phyloP scores from a whole-genome alignment of 1,284 basidiomycete species.

The Laetiporus sulphureus region DNA sequence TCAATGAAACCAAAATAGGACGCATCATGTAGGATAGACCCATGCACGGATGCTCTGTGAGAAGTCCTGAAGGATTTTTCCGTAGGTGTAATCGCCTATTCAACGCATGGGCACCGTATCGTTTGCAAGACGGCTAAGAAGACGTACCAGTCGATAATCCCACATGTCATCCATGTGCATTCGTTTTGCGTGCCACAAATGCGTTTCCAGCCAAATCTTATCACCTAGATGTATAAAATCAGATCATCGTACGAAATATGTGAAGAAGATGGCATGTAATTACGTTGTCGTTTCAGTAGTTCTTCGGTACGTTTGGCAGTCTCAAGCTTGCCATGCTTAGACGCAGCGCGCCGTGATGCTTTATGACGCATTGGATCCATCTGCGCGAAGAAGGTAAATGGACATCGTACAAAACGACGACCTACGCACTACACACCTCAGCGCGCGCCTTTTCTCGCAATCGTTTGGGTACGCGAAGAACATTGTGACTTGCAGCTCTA shows the following conservation, averaged over 20 bases:
- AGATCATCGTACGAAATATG: neutral
- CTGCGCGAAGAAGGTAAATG: slow-evolving; percentile 32
- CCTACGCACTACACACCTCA: slow-evolving; percentile 50
- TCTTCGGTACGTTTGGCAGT: slow-evolving; percentile 41
- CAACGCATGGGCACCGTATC: neutral
- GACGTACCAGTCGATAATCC: slow-evolving; percentile 74
- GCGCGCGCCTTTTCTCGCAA: slow-evolving; percentile 73
- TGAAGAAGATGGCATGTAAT: slow-evolving; percentile 15
- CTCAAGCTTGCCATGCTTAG: slow-evolving; percentile 54
- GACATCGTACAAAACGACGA: neutral
- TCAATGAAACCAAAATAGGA: slow-evolving; percentile 79
- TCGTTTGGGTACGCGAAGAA: slow-evolving; percentile 79
- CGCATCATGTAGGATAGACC: slow-evolving; percentile 80
- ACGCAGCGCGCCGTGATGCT: slow-evolving; percentile 37
- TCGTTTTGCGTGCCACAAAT: slow-evolving; percentile 91
- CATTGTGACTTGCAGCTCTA: slow-evolving; percentile 89
- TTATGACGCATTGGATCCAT: slow-evolving; percentile 73
- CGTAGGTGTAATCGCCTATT: slow-evolving; percentile 72
- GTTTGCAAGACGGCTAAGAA: neutral
- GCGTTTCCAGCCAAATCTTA: slow-evolving; percentile 89
- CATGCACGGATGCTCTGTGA: slow-evolving; percentile 78
- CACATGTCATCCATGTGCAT: slow-evolving; percentile 90
- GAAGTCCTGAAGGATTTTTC: slow-evolving; percentile 88
- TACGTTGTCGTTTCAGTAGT: slow-evolving; percentile 66
- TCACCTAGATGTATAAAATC: slow-evolving; percentile 42